Evolutionary conservation across 257 asterid genomes (phyloP).

Genomic region (Nicotiana sylvestris): DNA sequence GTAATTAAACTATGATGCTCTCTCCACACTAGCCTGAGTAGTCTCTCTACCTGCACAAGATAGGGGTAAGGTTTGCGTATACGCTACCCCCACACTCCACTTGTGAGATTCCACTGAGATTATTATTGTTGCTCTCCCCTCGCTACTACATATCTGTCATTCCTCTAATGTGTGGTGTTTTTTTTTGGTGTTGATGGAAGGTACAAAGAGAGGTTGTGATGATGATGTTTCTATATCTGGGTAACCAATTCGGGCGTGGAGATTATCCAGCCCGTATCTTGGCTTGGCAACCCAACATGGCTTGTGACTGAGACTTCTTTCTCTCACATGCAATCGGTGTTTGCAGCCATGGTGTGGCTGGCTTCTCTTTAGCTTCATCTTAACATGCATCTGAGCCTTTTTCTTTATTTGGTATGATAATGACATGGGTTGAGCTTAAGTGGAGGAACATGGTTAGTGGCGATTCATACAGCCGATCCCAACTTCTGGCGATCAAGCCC

Average conservation of each 20-base stretch:
- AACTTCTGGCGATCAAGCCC: not conserved
- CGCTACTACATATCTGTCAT: too few relatives aligned
- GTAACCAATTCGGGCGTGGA: not conserved
- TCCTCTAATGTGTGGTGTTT: too few relatives aligned
- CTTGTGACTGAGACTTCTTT: not conserved
- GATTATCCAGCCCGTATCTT: slow-evolving; percentile 30
- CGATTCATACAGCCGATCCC: not conserved
- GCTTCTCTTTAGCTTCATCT: not conserved
- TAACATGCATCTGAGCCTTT: not conserved
- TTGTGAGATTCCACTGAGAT: too few relatives aligned
- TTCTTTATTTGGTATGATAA: not conserved
- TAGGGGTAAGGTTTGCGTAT: too few relatives aligned
- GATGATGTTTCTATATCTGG: not conserved
- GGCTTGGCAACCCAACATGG: slow-evolving; percentile 31
- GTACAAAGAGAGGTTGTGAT: not conserved
- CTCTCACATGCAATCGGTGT: slow-evolving; percentile 12
- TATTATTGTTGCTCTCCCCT: too few relatives aligned
- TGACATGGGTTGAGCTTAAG: not conserved
- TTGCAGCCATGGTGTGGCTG: slow-evolving; percentile 26
- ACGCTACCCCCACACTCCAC: too few relatives aligned
- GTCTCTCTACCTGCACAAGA: too few relatives aligned
- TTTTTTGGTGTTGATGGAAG: not conserved
- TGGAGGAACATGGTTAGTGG: not conserved
- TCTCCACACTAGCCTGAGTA: too few relatives aligned
- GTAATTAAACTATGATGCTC: too few relatives aligned